Evolutionary conservation across 2,329 filamentous ascomycete genomes (phyloP), one percentile per base, ranked within the genome.

Genomic region (Neofusicoccum laricinum): DNA sequence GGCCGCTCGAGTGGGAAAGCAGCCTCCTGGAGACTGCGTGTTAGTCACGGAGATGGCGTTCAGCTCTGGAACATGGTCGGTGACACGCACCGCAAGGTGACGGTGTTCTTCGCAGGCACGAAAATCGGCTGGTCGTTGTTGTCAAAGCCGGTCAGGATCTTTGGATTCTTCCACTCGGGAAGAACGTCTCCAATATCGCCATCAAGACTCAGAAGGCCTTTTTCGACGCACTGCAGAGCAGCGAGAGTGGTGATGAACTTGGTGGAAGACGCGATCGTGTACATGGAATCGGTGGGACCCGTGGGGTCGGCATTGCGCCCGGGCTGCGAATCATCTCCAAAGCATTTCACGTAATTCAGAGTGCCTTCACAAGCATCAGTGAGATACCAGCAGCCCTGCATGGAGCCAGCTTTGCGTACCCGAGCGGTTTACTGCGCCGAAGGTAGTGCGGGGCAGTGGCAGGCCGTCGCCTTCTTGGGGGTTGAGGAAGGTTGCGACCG

Each of bases 191-290:
- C 73, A 0, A 77, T 67, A 1, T 73, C 71, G 10, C 70, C 72
- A 57, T 77, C 73, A 0, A 78, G 69, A 1, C 61, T 66, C 15
- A 76, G 46, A 1, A 71, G 67, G 3, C 74, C 74, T 32, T 69
- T 70, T 34, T 78, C 76, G 1, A 78, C 74, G 38, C 73, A 71
- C 50, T 78, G 72, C 66, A 78, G 67, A 4, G 67, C 69, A 48
- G 69, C 71, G 25, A 78, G 71, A 0, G 71, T 69, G 1, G 75
- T 76, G 67, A 78, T 70, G 34, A 78, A 71, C 64, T 78, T 78
- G 15, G 74, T 77, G 68, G 72, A 76, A 6, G 73, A 76, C 4
- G 76, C 75, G 12, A 77, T 69, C 74, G 74, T 77, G 15, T 49
- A 53, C 30, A 57, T 40, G 10, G 51, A 4, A 19, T 48, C 41